Conservation (phyloP, 352 stramenopile genomes). For the Achlya hypogyna region DNA sequence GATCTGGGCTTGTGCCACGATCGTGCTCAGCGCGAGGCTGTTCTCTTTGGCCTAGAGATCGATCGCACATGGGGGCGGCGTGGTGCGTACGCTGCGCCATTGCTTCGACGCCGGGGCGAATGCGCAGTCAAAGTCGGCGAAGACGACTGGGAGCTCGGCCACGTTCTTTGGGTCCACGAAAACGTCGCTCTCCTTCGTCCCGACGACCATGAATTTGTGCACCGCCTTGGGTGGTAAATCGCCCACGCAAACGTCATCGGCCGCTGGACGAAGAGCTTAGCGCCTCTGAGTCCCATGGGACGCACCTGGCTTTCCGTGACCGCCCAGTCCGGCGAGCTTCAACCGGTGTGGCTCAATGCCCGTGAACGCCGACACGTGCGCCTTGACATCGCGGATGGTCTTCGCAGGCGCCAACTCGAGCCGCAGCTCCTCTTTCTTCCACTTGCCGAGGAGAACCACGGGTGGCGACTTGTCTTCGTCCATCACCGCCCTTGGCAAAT, state of each 20-base stretch:
- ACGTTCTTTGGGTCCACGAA: constrained; percentile 16
- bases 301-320: constrained; percentile 8
- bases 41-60: constrained; percentile 35
- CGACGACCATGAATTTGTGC: constrained; percentile 23
- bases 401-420: neutral
- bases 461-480: neutral
- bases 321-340: constrained; percentile 22
- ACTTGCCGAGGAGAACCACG: neutral
- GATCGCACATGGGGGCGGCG: constrained; percentile 25
- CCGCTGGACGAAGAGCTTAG: neutral
- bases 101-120: constrained; percentile 42
- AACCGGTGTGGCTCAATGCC: constrained; percentile 19
- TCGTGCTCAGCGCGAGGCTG: constrained; percentile 57
- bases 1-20: constrained; percentile 51
- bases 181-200: constrained; percentile 20
- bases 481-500: neutral
- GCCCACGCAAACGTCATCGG: neutral
- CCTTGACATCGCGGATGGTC: constrained; percentile 5
- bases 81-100: constrained; percentile 7
- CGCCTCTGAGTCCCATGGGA: neutral
- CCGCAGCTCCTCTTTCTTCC: constrained; percentile 5
- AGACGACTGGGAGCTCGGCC: constrained; percentile 22
- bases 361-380: neutral
- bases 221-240: constrained; percentile 13
- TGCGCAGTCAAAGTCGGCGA: constrained; percentile 81